Percentiles rank a stretch among this genome's conserved stretches.
These are phyloP conservation scores for Tuber umbilicatum DNA, from an alignment of 495 filamentous ascomycete species.

Conservation along the genomic window DNA sequence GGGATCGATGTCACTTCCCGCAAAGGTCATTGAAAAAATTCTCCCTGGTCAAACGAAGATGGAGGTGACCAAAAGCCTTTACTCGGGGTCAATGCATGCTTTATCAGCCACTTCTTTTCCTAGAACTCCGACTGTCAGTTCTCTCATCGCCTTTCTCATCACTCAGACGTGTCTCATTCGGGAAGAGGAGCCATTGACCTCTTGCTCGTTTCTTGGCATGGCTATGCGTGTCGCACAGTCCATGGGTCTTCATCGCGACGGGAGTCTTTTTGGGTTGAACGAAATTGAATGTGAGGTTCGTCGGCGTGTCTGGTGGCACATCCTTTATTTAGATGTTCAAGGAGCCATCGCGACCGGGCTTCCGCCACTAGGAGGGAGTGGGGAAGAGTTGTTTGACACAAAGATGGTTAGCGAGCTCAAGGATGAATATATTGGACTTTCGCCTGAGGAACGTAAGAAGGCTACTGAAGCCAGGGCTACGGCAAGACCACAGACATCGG, in stretches of 20 bases:
- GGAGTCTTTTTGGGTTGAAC: constrained; percentile 57
- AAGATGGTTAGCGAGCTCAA: constrained; percentile 36
- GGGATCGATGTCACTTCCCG: constrained; percentile 29
- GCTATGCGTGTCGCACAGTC: constrained; percentile 52
- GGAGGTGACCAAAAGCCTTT: constrained; percentile 21
- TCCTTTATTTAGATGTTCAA: constrained; percentile 58
- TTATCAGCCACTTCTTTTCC: constrained; percentile 30
- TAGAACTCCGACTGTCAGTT: constrained; percentile 31
- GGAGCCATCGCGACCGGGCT: constrained; percentile 40
- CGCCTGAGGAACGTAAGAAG: constrained; percentile 1
- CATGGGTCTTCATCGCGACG: constrained; percentile 67
- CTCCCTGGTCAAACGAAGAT: constrained; percentile 11
- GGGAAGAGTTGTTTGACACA: constrained; percentile 36
- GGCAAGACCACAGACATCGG: constrained; percentile 13
- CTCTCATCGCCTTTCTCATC: constrained; percentile 35
- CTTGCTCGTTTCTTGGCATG: constrained; percentile 36
- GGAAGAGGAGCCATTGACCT: constrained; percentile 38
- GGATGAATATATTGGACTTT: constrained; percentile 37
- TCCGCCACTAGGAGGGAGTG: constrained; percentile 36
- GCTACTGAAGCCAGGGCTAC: not conserved
- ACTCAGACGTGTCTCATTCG: constrained; percentile 37
- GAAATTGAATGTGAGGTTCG: constrained; percentile 64
- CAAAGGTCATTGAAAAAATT: constrained; percentile 16
- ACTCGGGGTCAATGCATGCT: constrained; percentile 28
- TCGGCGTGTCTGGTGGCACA: constrained; percentile 67